phyloP scores from a whole-genome alignment of 2,329 filamentous ascomycete genomes.

The Fusarium humuli region DNA sequence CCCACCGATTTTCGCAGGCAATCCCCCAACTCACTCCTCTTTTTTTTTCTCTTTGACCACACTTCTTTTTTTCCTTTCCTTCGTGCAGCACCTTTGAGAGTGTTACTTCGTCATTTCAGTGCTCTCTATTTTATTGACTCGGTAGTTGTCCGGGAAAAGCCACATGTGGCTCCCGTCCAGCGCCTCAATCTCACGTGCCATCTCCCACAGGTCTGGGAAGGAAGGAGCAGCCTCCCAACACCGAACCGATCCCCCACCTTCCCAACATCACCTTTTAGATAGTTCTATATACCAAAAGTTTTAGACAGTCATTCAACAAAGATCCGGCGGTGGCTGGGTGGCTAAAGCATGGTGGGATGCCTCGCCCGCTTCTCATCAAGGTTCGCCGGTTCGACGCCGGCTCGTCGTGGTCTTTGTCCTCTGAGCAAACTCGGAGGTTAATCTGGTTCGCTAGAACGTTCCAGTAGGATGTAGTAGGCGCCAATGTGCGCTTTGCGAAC shows the following conservation, averaged over 20 bases:
- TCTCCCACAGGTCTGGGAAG: neutral
- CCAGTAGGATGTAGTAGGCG: conserved; percentile 26
- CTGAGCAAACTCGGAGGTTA: conserved; percentile 1
- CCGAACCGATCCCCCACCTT: neutral
- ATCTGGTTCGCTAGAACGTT: conserved; percentile 11
- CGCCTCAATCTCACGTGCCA: neutral
- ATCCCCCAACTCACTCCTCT: neutral
- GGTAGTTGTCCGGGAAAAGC: neutral
- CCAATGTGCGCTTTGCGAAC: conserved; percentile 22
- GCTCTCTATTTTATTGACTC: neutral
- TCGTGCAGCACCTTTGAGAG: neutral
- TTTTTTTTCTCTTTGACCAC: neutral
- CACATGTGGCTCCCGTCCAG: neutral
- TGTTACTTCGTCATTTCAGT: neutral
- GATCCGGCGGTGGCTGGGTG: conserved; percentile 8
- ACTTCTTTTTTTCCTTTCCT: no score
- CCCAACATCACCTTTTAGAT: neutral
- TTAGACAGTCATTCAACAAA: neutral
- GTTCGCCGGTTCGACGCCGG: conserved; percentile 12
- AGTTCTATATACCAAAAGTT: neutral
- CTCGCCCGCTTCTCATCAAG: rapidly evolving
- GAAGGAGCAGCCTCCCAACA: neutral
- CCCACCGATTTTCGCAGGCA: neutral
- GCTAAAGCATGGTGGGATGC: conserved; percentile 2
- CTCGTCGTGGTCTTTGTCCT: neutral